Conservation (phyloP, 1,139 yeast genomes). For the Pichia kudriavzevii region DNA sequence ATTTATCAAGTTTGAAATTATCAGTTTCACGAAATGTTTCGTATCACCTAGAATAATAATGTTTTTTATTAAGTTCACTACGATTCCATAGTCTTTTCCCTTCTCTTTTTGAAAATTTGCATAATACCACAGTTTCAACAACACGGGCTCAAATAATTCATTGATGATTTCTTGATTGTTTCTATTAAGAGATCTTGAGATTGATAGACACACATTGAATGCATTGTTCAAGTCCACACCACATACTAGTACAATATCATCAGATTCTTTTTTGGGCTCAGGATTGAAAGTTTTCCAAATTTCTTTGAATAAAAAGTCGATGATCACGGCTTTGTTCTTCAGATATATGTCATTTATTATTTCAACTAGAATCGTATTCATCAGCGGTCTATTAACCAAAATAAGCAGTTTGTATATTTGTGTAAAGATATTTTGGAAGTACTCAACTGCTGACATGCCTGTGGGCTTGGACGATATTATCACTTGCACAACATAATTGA, state of each 20-base stretch:
- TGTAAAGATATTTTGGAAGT: slow-evolving; percentile 47
- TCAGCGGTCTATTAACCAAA: slow-evolving; percentile 52
- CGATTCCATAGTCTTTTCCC: slow-evolving; percentile 38
- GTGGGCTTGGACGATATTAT: slow-evolving; percentile 54
- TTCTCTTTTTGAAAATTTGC: slow-evolving; percentile 40
- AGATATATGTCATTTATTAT: slow-evolving; percentile 47
- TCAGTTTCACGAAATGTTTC: slow-evolving; percentile 5
- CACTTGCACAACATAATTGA: slow-evolving; percentile 58
- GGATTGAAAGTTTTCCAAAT: slow-evolving; percentile 44
- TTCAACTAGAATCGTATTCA: slow-evolving; percentile 52
- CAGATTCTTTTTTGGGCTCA: slow-evolving; percentile 2
- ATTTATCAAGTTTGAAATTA: slow-evolving; percentile 6
- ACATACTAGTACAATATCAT: slow-evolving; percentile 29
- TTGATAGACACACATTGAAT: slow-evolving; percentile 57
- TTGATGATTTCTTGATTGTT: slow-evolving; percentile 32
- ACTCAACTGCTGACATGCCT: slow-evolving; percentile 37
- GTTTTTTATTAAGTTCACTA: slow-evolving; percentile 37
- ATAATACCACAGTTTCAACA: slow-evolving; percentile 56
- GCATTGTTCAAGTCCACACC: slow-evolving; percentile 52
- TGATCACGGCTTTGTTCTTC: slow-evolving; percentile 44
- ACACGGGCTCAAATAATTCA: slow-evolving; percentile 39
- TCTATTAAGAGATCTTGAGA: slow-evolving; percentile 41
- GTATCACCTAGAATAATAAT: slow-evolving; percentile 25
- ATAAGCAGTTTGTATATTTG: slow-evolving; percentile 55
- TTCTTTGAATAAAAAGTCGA: slow-evolving; percentile 49